phyloP scores from a whole-genome alignment of 192 early-diverging fungal genomes.

The Podila horticola region DNA sequence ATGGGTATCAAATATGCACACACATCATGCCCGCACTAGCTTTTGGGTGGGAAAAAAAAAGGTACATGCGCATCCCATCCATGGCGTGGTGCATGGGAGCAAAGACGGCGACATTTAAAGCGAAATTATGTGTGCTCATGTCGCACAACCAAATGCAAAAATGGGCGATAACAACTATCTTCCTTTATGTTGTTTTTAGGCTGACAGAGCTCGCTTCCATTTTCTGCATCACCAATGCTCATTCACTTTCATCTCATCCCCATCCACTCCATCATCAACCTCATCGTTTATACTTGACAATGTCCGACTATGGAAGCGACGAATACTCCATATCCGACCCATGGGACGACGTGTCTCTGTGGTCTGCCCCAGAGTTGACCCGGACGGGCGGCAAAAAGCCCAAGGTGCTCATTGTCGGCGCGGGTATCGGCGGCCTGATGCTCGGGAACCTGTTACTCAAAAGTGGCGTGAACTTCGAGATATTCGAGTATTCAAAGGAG shows the following conservation, averaged over 20 bases:
- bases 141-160: neutral
- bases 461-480: neutral
- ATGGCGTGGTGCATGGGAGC: no score
- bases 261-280: neutral
- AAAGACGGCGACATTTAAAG: no score
- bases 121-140: neutral
- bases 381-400: neutral
- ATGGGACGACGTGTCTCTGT: neutral
- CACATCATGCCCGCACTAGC: no score
- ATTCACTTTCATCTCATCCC: neutral
- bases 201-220: neutral
- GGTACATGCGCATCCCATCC: no score
- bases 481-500: neutral
- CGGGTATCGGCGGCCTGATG: neutral
- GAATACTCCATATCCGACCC: neutral
- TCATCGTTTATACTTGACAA: neutral
- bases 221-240: neutral
- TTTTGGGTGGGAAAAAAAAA: no score
- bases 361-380: neutral
- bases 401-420: neutral
- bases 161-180: neutral
- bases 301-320: neutral
- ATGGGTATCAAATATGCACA: no score
- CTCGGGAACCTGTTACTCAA: neutral
- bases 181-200: neutral